Percentiles rank a stretch among this genome's conserved stretches.
Evolutionary conservation across 2,329 filamentous ascomycete genomes (phyloP).

Genomic region (Fusarium tuaranense): DNA sequence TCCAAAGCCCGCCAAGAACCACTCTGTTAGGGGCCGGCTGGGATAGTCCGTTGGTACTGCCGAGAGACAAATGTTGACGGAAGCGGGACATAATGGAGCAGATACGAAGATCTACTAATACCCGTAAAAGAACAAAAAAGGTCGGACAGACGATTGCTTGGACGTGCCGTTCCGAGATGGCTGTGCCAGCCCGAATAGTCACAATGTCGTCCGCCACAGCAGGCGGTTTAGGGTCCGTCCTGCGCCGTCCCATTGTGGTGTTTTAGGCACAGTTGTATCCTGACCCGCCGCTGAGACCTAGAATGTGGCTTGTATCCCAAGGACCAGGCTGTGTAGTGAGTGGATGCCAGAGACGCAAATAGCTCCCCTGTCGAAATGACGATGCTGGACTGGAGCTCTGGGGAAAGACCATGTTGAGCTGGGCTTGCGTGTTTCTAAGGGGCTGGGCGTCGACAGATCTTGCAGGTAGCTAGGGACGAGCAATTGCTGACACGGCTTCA

Average conservation of each 20-base stretch:
- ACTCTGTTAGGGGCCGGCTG: slow-evolving; percentile 9
- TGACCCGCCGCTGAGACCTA: slow-evolving; percentile 29
- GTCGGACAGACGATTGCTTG: background rate
- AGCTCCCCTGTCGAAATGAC: slow-evolving; percentile 17
- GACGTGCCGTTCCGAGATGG: background rate
- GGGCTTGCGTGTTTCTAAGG: slow-evolving; percentile 32
- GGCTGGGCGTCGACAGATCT: slow-evolving; percentile 27
- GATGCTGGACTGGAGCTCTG: slow-evolving; percentile 14
- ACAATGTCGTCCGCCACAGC: background rate
- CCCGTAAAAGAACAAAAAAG: slow-evolving; percentile 2
- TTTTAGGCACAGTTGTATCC: slow-evolving; percentile 22
- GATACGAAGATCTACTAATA: slow-evolving; percentile 16
- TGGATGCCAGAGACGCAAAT: slow-evolving; percentile 26
- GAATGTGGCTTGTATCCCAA: slow-evolving; percentile 30
- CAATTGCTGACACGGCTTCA: slow-evolving; percentile 2
- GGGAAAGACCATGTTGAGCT: slow-evolving; percentile 16
- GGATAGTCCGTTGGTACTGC: slow-evolving; percentile 1
- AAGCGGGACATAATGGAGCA: slow-evolving; percentile 8
- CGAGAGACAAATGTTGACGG: slow-evolving; percentile 4
- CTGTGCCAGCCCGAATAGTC: slow-evolving; percentile 1
- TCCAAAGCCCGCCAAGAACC: slow-evolving; percentile 17
- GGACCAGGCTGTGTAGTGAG: slow-evolving; percentile 27
- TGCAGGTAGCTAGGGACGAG: slow-evolving; percentile 14
- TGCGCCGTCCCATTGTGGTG: slow-evolving; percentile 6
- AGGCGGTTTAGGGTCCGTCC: slow-evolving; percentile 1